phyloP scores from a whole-genome alignment of 768 basidiomycete genomes.

The Kwoniella sp. region DNA sequence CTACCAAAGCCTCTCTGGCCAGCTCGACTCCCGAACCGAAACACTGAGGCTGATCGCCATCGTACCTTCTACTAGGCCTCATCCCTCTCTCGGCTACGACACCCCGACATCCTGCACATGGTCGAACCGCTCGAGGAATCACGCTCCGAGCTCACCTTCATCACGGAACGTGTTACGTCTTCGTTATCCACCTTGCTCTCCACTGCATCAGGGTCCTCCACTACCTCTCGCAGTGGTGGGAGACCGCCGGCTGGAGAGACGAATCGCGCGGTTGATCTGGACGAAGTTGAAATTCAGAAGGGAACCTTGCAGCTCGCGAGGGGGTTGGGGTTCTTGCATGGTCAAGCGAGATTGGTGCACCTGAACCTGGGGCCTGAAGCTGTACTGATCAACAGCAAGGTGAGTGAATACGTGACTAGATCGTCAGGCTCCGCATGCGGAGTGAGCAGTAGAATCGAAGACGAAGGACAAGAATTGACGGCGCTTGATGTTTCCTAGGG shows the following conservation, averaged over 20 bases:
- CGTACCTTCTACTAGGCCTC: constrained; percentile 62
- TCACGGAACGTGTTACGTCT: constrained; percentile 85
- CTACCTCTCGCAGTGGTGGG: background rate
- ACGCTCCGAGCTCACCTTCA: constrained; percentile 82
- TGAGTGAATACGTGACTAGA: constrained; percentile 53
- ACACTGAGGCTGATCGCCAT: too few species aligned
- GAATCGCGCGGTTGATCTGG: constrained; percentile 66
- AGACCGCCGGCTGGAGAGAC: constrained; percentile 58
- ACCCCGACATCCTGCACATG: constrained; percentile 95
- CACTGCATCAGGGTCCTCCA: constrained; percentile 17
- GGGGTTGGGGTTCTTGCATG: constrained; percentile 75
- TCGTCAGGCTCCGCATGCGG: background rate
- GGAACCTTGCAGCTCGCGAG: constrained; percentile 79
- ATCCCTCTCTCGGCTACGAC: constrained; percentile 79
- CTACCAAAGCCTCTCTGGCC: too few species aligned
- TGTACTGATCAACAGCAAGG: constrained; percentile 84
- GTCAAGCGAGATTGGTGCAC: constrained; percentile 87
- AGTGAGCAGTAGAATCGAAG: too few species aligned
- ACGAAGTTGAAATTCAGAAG: constrained; percentile 99
- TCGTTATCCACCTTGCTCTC: constrained; percentile 63
- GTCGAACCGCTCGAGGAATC: constrained; percentile 96
- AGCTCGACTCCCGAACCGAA: too few species aligned
- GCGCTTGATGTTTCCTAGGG: constrained; percentile 62
- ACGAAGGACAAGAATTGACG: background rate
- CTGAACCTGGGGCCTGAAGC: constrained; percentile 85